Evolutionary conservation across 2,329 filamentous ascomycete species (phyloP), one percentile per base, ranked within the genome.

Genomic region (Biscogniauxia sp.): DNA sequence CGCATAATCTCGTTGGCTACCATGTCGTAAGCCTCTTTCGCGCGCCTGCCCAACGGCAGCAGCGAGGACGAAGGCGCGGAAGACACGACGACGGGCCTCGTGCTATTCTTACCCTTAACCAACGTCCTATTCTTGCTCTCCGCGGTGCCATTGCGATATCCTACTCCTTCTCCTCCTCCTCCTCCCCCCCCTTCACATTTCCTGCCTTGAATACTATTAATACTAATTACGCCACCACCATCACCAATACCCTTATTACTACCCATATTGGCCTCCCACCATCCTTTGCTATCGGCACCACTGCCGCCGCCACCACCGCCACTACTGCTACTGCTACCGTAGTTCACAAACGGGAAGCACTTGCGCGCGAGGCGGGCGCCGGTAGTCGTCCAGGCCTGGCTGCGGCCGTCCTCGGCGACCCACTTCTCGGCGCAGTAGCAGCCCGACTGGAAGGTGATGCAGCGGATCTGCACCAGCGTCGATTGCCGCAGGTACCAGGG

Each of bases 401-500:
- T 61, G 41, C 60, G 59, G 61, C 15, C 11, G 3, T 15, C 37
- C 37, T 45, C 37, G 11, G 37, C 37, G 37, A 45, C 37, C 37
- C 37, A 45, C 37, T 45, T 45, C 23, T 57, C 25, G 8, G 54
- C 26, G 41, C 68, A 71, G 20, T 51, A 17, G 32, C 68, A 70
- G 53, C 55, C 67, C 37, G 53, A 57, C 13, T 61, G 58, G 54
- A 71, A 70, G 2, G 54, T 57, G 15, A 70, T 53, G 20, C 58
- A 58, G 19, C 37, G 23, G 8, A 70, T 57, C 15, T 57, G 58
- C 0, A 55, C 54, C 11, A 70, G 56, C 5, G 66, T 70, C 9
- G 67, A 66, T 45, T 56, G 55, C 13, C 69, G 64, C 15, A 72
- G 32, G 54, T 61, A 45, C 56, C 56, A 69, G 32, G 67, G 61